A percentile compares a stretch with the other conserved stretches of the same genome.
Evolutionary conservation across 306 rosid genomes (phyloP).

Genomic region (Phaseolus lunatus): DNA sequence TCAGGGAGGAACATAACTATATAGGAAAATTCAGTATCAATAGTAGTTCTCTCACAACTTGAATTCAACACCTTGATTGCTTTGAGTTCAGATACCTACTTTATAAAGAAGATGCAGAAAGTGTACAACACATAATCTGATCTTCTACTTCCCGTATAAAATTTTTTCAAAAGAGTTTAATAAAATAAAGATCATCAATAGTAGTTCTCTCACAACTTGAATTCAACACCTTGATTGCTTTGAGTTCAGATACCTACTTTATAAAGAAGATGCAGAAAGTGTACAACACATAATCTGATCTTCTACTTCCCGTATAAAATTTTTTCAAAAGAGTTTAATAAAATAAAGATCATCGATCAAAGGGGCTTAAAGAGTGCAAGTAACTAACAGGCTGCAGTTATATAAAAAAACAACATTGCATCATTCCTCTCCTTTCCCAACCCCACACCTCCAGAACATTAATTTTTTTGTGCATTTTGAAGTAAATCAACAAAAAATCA

Average conservation of each 20-base stretch:
- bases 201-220: neutral
- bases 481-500: neutral
- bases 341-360: neutral
- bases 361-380: neutral
- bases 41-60: neutral
- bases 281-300: neutral
- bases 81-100: neutral
- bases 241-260: neutral
- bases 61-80: conserved; percentile 14
- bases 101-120: neutral
- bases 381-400: neutral
- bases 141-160: neutral
- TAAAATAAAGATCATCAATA: neutral
- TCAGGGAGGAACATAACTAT: conserved; percentile 34
- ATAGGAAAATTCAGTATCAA: neutral
- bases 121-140: neutral
- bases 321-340: neutral
- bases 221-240: conserved; percentile 12
- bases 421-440: neutral
- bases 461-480: neutral
- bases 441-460: neutral
- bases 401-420: neutral
- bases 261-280: neutral
- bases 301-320: neutral
- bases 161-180: neutral